A percentile compares a stretch with the other conserved stretches of the same genome.
Evolutionary conservation across 129 eudicot genomes (phyloP).

Genomic region (Flaveria brownii): DNA sequence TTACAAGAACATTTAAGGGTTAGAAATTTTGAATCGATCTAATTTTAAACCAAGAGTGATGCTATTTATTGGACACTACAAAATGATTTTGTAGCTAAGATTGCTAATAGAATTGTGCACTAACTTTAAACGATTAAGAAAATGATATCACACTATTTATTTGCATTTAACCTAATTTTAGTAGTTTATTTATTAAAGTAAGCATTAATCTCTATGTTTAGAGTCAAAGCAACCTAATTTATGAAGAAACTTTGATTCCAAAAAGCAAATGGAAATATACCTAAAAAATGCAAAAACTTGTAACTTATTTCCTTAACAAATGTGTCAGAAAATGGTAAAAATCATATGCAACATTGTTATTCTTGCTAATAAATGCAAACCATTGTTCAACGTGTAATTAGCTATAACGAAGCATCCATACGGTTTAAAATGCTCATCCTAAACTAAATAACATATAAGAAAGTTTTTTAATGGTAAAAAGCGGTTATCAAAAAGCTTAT

Average conservation of each 20-base stretch:
- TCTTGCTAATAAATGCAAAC: too few relatives aligned
- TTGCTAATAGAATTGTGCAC: background rate
- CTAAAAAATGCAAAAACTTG: slow-evolving; percentile 3
- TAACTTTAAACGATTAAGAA: background rate
- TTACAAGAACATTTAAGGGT: too few relatives aligned
- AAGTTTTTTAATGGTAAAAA: background rate
- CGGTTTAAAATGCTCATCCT: background rate
- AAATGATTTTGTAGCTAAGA: too few relatives aligned
- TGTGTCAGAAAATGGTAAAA: background rate
- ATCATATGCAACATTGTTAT: background rate
- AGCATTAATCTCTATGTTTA: slow-evolving; percentile 26
- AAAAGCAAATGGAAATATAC: slow-evolving; percentile 17
- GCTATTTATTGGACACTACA: too few relatives aligned
- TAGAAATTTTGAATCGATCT: too few relatives aligned
- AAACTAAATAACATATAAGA: background rate
- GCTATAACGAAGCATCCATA: background rate
- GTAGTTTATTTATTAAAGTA: slow-evolving; percentile 7
- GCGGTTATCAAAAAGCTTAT: too few relatives aligned
- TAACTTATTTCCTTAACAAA: background rate
- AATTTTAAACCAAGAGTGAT: too few relatives aligned
- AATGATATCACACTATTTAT: background rate
- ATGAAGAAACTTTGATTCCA: background rate
- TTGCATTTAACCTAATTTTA: slow-evolving; percentile 14
- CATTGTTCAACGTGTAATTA: background rate
- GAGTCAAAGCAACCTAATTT: slow-evolving; percentile 31